Conservation (phyloP, 805 yeast species). For the Kodamaea neixiangensis region DNA sequence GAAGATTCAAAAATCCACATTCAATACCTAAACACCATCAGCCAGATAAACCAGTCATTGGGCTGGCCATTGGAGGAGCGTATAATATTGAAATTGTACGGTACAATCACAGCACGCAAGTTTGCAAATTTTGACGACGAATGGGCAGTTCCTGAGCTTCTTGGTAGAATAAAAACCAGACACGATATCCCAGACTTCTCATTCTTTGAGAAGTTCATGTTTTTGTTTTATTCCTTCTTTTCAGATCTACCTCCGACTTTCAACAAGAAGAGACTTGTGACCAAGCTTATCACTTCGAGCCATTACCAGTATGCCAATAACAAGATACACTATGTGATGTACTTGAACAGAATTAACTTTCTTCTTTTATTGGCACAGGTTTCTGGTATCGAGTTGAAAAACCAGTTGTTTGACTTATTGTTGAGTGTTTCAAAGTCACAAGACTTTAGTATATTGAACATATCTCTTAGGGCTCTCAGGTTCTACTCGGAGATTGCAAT, state of each 20-base stretch:
- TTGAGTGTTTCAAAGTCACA: slow-evolving; percentile 18
- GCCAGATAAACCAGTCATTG: slow-evolving; percentile 23
- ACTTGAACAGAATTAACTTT: slow-evolving; percentile 39
- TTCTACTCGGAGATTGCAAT: slow-evolving; percentile 9
- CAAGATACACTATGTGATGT: slow-evolving; percentile 30
- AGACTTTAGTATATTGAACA: slow-evolving; percentile 9
- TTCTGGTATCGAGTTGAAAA: slow-evolving; percentile 34
- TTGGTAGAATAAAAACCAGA: slow-evolving; percentile 24
- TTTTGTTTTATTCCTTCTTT: slow-evolving; percentile 34
- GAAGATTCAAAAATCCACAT: slow-evolving; percentile 22
- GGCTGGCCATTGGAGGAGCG: slow-evolving; percentile 39
- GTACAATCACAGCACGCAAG: slow-evolving; percentile 30
- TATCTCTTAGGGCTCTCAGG: slow-evolving; percentile 5
- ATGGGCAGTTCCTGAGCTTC: slow-evolving; percentile 21
- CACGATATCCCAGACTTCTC: slow-evolving; percentile 29
- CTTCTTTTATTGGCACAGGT: slow-evolving; percentile 35
- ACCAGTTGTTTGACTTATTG: slow-evolving; percentile 29
- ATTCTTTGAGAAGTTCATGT: slow-evolving; percentile 40
- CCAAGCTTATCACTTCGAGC: slow-evolving; percentile 41
- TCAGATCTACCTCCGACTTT: slow-evolving; percentile 25
- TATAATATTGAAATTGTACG: slow-evolving; percentile 31
- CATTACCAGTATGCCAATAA: slow-evolving; percentile 32
- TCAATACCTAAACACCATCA: slow-evolving; percentile 31
- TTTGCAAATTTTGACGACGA: slow-evolving; percentile 43
- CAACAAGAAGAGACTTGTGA: slow-evolving; percentile 29